Conservation (phyloP, 1,284 basidiomycete genomes). For the Pascua sp. region DNA sequence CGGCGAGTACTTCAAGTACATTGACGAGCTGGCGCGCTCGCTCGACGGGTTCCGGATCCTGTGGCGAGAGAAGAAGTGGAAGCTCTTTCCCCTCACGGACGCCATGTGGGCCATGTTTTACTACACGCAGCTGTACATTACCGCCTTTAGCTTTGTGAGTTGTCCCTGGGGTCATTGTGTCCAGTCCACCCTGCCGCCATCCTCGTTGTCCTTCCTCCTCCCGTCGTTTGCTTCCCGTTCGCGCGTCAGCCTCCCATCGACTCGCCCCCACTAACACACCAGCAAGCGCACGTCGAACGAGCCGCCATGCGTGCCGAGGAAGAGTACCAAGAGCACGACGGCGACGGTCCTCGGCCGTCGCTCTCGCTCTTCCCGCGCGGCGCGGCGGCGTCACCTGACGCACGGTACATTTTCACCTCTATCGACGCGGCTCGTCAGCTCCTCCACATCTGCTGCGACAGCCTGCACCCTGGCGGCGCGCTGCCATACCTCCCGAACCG, state of each 20-base stretch:
- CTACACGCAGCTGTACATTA: slow-evolving; percentile 46
- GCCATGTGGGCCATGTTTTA: slow-evolving; percentile 46
- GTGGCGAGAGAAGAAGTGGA: slow-evolving; percentile 45
- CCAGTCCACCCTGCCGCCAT: background rate
- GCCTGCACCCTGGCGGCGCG: slow-evolving; percentile 44
- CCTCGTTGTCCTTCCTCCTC: too few relatives aligned
- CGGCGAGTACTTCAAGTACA: slow-evolving; percentile 46
- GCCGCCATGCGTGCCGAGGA: slow-evolving; percentile 43
- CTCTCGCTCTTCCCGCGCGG: slow-evolving; percentile 45
- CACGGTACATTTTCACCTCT: slow-evolving; percentile 46
- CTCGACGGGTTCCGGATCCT: slow-evolving; percentile 47
- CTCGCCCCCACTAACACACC: slow-evolving; percentile 5
- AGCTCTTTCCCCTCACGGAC: slow-evolving; percentile 37
- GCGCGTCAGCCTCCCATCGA: too few relatives aligned
- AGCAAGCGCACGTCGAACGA: slow-evolving; percentile 51
- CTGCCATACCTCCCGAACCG: slow-evolving; percentile 46
- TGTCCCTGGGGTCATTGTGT: background rate
- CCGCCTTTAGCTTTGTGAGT: slow-evolving; percentile 49
- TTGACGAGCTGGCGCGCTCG: slow-evolving; percentile 45
- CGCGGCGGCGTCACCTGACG: slow-evolving; percentile 44
- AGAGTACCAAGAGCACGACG: slow-evolving; percentile 22
- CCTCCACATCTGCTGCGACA: slow-evolving; percentile 46
- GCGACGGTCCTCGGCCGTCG: slow-evolving; percentile 21
- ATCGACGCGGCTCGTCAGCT: slow-evolving; percentile 46
- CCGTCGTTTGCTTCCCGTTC: too few relatives aligned